Evolutionary conservation across 805 yeast genomes (phyloP).

Genomic region (Kazachstania viticola): DNA sequence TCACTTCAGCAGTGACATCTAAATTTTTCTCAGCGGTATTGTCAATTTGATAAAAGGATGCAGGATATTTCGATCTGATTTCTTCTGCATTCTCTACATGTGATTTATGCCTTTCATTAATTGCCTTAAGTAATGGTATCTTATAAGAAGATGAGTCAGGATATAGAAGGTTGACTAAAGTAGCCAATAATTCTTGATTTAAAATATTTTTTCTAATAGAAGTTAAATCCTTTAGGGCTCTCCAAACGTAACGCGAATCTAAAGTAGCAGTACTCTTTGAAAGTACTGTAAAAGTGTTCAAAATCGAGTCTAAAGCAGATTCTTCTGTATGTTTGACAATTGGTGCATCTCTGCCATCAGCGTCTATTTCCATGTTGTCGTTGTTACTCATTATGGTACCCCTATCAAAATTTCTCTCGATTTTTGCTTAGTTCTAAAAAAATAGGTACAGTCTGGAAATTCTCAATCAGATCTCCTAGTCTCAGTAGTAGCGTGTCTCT

Average conservation of each 20-base stretch:
- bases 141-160: conserved; percentile 37
- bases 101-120: conserved; percentile 27
- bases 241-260: conserved; percentile 81
- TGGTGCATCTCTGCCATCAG: conserved; percentile 16
- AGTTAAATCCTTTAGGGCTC: conserved; percentile 75
- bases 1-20: conserved; percentile 64
- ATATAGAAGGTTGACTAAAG: conserved; percentile 44
- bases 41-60: conserved; percentile 22
- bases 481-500: too few relatives aligned
- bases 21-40: conserved; percentile 14
- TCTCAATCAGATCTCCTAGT: too few relatives aligned
- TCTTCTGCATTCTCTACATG: conserved; percentile 28
- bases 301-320: conserved; percentile 22
- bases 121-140: conserved; percentile 30
- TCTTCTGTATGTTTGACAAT: conserved; percentile 25
- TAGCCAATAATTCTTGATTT: conserved; percentile 40
- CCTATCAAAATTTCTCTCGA: too few relatives aligned
- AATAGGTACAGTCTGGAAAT: too few relatives aligned
- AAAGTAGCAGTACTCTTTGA: conserved; percentile 53
- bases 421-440: too few relatives aligned
- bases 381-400: background rate
- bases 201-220: conserved; percentile 52
- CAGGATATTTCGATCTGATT: conserved; percentile 23
- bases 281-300: conserved; percentile 25
- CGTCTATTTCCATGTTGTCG: conserved; percentile 5